These are phyloP conservation scores for Bipolaris cookei DNA, from an alignment of 2,329 filamentous ascomycete species.

Conservation along the genomic window DNA sequence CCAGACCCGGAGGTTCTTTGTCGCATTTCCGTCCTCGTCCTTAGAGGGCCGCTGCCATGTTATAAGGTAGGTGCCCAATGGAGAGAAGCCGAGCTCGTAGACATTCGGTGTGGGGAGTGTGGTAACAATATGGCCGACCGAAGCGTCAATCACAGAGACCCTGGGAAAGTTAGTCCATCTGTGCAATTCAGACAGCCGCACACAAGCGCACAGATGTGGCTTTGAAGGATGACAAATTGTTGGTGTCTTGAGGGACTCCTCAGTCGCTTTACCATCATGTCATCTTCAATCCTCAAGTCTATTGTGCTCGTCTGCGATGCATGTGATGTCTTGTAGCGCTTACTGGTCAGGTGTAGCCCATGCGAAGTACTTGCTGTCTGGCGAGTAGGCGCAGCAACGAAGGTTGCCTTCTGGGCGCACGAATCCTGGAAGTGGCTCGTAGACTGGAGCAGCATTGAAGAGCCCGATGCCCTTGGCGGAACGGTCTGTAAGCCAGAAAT, in stretches of 20 bases:
- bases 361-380: conserved; percentile 93
- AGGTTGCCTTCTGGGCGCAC: conserved; percentile 84
- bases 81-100: conserved; percentile 94
- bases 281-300: background rate
- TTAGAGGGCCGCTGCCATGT: conserved; percentile 95
- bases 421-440: conserved; percentile 84
- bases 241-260: background rate
- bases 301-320: background rate
- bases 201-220: background rate
- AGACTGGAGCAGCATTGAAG: conserved; percentile 88
- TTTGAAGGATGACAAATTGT: conserved; percentile 7
- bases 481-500: conserved; percentile 63
- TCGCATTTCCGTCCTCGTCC: conserved; percentile 90
- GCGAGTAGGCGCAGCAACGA: conserved; percentile 93
- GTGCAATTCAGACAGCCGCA: background rate
- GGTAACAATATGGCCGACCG: conserved; percentile 74
- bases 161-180: conserved; percentile 48
- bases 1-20: conserved; percentile 98
- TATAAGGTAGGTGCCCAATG: conserved; percentile 87
- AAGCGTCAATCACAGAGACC: conserved; percentile 84
- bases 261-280: background rate
- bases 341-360: conserved; percentile 85
- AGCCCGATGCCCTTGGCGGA: conserved; percentile 96
- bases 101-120: conserved; percentile 81
- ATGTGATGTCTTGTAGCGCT: conserved; percentile 23